Conservation (phyloP, 1,284 basidiomycete species). For the Ustilago trichophora region DNA sequence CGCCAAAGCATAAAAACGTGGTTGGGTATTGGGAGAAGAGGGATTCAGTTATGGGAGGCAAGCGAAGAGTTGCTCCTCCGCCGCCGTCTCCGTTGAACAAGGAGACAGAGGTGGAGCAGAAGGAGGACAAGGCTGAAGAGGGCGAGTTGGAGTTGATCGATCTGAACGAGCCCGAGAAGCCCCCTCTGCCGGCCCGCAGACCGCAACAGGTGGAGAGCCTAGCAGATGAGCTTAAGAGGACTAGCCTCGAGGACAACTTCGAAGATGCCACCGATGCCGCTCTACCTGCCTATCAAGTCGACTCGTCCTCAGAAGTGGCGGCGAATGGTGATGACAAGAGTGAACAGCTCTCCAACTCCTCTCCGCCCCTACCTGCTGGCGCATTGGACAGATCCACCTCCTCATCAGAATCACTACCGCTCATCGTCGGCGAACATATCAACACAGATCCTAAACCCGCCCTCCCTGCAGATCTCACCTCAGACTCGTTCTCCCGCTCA, state of each 20-base stretch:
- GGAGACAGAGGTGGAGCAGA: neutral
- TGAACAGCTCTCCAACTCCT: no score
- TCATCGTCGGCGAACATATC: neutral
- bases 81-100: conserved; percentile 15
- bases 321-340: no score
- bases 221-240: conserved; percentile 7
- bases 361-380: neutral
- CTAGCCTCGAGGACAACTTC: neutral
- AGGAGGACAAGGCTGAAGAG: neutral
- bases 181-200: conserved; percentile 9
- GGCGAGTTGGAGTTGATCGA: conserved; percentile 19
- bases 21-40: conserved; percentile 25
- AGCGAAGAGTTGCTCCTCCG: conserved; percentile 15
- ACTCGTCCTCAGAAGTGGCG: no score
- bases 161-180: conserved; percentile 12
- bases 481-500: conserved; percentile 12
- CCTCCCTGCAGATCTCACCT: neutral
- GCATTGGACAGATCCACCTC: neutral
- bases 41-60: conserved; percentile 6
- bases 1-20: conserved; percentile 46
- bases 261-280: neutral
- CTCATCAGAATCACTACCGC: neutral
- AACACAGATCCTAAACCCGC: neutral
- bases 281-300: conserved; percentile 9
- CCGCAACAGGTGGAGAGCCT: neutral